phyloP scores from a whole-genome alignment of 2,329 filamentous ascomycete species.

The Fusarium hainanense region DNA sequence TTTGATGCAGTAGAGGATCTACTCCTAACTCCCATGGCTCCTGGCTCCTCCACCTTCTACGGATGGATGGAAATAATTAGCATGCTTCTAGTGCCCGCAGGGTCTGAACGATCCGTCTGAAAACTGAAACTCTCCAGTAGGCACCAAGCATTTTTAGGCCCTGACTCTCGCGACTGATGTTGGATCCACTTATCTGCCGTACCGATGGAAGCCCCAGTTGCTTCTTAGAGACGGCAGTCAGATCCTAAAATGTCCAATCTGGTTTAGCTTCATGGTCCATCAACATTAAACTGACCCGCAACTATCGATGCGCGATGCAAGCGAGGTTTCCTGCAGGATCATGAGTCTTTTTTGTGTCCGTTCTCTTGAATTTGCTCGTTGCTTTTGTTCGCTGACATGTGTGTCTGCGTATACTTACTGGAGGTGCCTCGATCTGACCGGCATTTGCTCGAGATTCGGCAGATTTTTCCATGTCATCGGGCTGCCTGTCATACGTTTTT shows the following conservation, averaged over 20 bases:
- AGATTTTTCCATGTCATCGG: constrained; percentile 14
- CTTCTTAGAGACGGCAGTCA: constrained; percentile 22
- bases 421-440: background rate
- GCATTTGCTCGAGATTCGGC: constrained; percentile 6
- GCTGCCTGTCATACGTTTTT: constrained; percentile 43
- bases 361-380: constrained; percentile 7
- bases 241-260: constrained; percentile 25
- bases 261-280: constrained; percentile 23
- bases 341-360: constrained; percentile 16
- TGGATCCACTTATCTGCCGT: constrained; percentile 3
- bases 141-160: background rate
- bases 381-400: constrained; percentile 4
- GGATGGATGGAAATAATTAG: constrained; percentile 4
- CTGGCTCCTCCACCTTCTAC: background rate
- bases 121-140: background rate
- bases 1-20: background rate
- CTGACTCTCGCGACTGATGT: background rate
- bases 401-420: background rate
- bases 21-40: background rate
- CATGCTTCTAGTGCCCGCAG: background rate
- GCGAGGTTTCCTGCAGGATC: constrained; percentile 17
- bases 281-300: constrained; percentile 25
- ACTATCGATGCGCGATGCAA: constrained; percentile 3
- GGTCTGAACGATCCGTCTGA: background rate
- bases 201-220: constrained; percentile 24